Evolutionary conservation across 208 protist species (phyloP), one percentile per base, ranked within the genome.

Genomic region (Hexamita inflata): DNA sequence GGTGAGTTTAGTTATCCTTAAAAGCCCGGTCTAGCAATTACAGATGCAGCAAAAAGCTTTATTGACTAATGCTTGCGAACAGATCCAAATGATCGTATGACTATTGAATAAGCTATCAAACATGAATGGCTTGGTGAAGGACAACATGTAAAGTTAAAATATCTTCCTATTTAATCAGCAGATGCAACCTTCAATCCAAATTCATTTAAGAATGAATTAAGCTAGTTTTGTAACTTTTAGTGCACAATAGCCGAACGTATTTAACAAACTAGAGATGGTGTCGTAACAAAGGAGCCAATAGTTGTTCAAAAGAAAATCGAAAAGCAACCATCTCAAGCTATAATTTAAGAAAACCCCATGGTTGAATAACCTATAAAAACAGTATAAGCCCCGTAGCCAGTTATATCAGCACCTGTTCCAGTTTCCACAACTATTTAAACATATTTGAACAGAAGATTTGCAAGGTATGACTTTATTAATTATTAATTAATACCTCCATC

Each of bases 1-100:
- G 42, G 40, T 29, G 59, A 77, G 19, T 77, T 32, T 39, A 45
- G 1, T 15, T 66, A 42, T 65, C 39, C 53, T 30, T 19, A 38
- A 15, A 74, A 53, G 19, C 4, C 19, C 35, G 15, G 13, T 35
- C 38, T 42, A 1, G 26, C 1, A 2, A 45, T 77, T 4, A 42
- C 45, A 30, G 29, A 42, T 7, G 53, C 29, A 29, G 38, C 58
- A 1, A 73, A 60, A 13, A 28, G 1, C 49, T 59, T 77, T 24
- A 77, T 77, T 60, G 24, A 15, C 29, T 38, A 34, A n/a, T 24
- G 66, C 15, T n/a, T 77, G 0, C 19, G 15, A 28, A 7, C 45
- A 15, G 45, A 75, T 60, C 70, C 70, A n/a, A 7, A 42, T 40
- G 2, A 60, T 1, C 70, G 70, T n/a, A 29, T 59, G 1, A 60